Evolutionary conservation across 305 asterid genomes (phyloP).

Genomic region (Fraxinus paxiana): DNA sequence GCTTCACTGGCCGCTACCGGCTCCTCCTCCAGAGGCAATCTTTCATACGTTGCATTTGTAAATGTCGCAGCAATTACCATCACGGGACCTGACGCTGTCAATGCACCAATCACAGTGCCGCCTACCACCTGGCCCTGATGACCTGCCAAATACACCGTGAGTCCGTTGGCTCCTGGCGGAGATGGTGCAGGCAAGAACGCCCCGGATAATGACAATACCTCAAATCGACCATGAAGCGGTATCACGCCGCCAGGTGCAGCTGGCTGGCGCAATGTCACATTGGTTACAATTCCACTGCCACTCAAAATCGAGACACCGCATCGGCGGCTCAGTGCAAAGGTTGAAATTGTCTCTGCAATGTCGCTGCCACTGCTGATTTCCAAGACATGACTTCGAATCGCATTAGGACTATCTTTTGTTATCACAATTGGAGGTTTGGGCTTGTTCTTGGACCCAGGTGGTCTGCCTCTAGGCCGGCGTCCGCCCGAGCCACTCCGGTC

Average conservation of each 20-base stretch:
- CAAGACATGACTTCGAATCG: conserved; percentile 72
- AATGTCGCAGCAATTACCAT: conserved; percentile 83
- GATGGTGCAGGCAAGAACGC: conserved; percentile 66
- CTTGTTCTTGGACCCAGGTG: conserved; percentile 74
- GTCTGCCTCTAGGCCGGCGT: conserved; percentile 71
- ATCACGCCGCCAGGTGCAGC: conserved; percentile 54
- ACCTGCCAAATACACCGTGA: conserved; percentile 73
- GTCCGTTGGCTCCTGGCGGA: conserved; percentile 60
- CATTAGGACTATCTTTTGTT: conserved; percentile 68
- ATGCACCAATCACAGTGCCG: conserved; percentile 60
- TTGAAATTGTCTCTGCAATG: conserved; percentile 44
- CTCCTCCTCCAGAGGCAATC: conserved; percentile 62
- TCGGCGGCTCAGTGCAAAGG: conserved; percentile 54
- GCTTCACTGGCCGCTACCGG: conserved; percentile 24
- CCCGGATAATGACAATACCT: conserved; percentile 69
- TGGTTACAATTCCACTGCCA: conserved; percentile 62
- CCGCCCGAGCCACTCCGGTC: conserved; percentile 37
- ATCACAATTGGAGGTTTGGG: conserved; percentile 68
- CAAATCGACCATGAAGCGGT: conserved; percentile 64
- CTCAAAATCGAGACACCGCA: conserved; percentile 71
- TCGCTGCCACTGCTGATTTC: conserved; percentile 61
- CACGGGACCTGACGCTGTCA: conserved; percentile 77
- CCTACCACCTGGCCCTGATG: conserved; percentile 90
- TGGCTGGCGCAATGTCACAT: conserved; percentile 68
- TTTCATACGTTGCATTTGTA: conserved; percentile 64